Conservation (phyloP, 1,284 basidiomycete species). For the Vanrija sp. region DNA sequence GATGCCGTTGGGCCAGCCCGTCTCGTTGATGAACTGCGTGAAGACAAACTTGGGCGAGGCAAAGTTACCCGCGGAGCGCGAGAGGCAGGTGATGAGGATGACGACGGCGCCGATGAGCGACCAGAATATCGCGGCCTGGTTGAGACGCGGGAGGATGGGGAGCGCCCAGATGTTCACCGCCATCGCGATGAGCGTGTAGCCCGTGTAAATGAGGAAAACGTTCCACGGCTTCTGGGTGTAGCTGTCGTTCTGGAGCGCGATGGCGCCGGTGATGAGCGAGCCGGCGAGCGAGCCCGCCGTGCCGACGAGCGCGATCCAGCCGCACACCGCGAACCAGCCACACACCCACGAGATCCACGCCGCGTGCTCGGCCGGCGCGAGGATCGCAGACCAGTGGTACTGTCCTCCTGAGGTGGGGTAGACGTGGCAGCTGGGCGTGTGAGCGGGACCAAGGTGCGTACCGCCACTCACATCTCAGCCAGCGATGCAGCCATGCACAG, state of each 20-base stretch:
- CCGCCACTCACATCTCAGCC: constrained; percentile 36
- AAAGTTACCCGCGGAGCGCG: constrained; percentile 41
- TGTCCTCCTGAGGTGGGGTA: constrained; percentile 39
- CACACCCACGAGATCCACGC: constrained; percentile 31
- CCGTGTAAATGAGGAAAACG: constrained; percentile 37
- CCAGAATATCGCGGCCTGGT: constrained; percentile 45
- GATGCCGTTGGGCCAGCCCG: constrained; percentile 52
- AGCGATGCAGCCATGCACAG: constrained; percentile 41
- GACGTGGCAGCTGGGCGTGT: constrained; percentile 23
- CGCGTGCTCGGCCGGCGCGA: constrained; percentile 33
- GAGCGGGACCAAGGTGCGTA: background rate
- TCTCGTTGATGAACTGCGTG: constrained; percentile 46
- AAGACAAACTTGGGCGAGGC: constrained; percentile 51
- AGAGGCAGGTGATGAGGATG: constrained; percentile 48
- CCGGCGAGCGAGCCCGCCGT: constrained; percentile 32
- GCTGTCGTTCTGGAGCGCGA: constrained; percentile 29
- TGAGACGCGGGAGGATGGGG: constrained; percentile 37
- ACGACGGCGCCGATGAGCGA: constrained; percentile 33
- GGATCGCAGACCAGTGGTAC: constrained; percentile 46
- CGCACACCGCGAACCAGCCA: constrained; percentile 37
- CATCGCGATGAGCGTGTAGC: constrained; percentile 31
- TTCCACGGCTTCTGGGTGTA: constrained; percentile 30
- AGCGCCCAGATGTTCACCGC: constrained; percentile 40
- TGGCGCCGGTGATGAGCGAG: constrained; percentile 44
- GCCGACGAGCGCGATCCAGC: constrained; percentile 48